These are phyloP conservation scores for Penicillium argentinense DNA, from an alignment of 495 filamentous ascomycete species.

Conservation along the genomic window DNA sequence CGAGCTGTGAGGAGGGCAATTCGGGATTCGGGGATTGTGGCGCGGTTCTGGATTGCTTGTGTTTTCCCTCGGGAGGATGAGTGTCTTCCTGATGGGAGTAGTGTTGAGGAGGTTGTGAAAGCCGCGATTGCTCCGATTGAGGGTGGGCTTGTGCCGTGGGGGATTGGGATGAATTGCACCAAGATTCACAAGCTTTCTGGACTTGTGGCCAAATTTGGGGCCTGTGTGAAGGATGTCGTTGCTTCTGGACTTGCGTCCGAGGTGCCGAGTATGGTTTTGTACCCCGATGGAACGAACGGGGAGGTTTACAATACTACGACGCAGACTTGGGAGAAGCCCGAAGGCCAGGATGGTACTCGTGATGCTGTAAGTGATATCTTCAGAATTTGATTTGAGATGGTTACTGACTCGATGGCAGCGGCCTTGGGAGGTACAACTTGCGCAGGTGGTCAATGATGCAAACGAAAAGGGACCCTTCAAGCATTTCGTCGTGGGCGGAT, in stretches of 20 bases:
- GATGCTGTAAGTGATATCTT: conserved; percentile 19
- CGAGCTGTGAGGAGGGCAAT: conserved; percentile 54
- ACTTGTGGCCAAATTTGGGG: conserved; percentile 48
- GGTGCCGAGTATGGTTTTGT: conserved; percentile 57
- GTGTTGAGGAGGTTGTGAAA: conserved; percentile 25
- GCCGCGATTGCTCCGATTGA: conserved; percentile 25
- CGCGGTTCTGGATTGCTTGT: conserved; percentile 59
- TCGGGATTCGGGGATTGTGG: conserved; percentile 23
- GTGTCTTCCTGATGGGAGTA: conserved; percentile 39
- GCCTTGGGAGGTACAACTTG: conserved; percentile 52
- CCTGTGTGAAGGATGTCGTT: conserved; percentile 32
- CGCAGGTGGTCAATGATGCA: conserved; percentile 33
- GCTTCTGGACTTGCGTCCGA: conserved; percentile 21
- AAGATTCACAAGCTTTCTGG: conserved; percentile 51
- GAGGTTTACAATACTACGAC: conserved; percentile 63
- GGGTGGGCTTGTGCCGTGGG: conserved; percentile 48
- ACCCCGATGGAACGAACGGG: conserved; percentile 68
- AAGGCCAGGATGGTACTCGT: conserved; percentile 1
- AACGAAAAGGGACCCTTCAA: conserved; percentile 47
- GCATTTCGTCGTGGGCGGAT: conserved; percentile 57
- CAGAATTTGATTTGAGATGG: not conserved
- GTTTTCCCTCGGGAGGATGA: conserved; percentile 59
- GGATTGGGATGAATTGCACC: conserved; percentile 68
- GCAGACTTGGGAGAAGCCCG: conserved; percentile 54
- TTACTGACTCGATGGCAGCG: conserved; percentile 21